Evolutionary conservation across 2,329 filamentous ascomycete genomes (phyloP).

Genomic region (Talaromyces sp.): DNA sequence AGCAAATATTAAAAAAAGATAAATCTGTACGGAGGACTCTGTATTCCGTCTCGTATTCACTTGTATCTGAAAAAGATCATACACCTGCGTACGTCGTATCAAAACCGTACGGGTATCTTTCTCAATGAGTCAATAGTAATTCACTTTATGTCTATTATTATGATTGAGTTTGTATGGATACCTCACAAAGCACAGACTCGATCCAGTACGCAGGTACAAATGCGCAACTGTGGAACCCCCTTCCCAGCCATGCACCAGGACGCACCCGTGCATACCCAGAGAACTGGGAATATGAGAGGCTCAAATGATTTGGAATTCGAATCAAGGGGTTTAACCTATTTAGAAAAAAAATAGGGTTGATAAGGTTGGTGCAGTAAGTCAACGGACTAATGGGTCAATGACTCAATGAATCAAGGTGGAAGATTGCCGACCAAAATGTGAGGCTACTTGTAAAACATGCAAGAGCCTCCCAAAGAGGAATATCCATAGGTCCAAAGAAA

Average conservation of each 20-base stretch:
- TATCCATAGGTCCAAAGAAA: not conserved
- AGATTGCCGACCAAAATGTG: not conserved
- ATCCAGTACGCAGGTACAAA: not conserved
- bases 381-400: not conserved
- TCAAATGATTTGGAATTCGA: not conserved
- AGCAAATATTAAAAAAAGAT: not conserved
- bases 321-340: not conserved
- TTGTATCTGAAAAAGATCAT: not conserved
- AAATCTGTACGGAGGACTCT: not conserved
- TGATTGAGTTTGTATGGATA: not conserved
- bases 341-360: not conserved
- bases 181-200: not conserved
- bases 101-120: not conserved
- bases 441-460: not conserved
- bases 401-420: not conserved
- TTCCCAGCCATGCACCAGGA: not conserved
- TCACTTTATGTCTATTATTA: not conserved
- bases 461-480: not conserved
- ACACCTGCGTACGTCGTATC: not conserved
- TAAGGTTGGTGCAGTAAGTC: not conserved
- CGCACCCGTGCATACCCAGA: not conserved
- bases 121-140: not conserved
- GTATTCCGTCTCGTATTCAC: not conserved
- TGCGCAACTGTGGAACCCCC: not conserved
- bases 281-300: not conserved